Evolutionary conservation across 345 rosid genomes (phyloP).

Genomic region (Toxicodendron radicans): DNA sequence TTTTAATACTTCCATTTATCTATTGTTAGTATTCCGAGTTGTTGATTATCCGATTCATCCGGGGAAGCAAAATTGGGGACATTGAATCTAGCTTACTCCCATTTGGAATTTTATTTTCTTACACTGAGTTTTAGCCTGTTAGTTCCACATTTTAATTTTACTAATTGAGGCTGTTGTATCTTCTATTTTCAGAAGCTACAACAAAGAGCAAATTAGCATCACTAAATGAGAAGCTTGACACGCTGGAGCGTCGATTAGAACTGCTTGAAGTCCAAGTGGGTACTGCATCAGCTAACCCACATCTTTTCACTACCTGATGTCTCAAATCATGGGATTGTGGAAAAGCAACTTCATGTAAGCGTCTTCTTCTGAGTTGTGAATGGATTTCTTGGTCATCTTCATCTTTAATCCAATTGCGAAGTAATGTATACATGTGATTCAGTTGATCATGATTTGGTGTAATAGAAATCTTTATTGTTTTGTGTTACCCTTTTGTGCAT

Average conservation of each 20-base stretch:
- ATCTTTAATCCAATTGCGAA: not conserved
- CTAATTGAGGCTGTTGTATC: not conserved
- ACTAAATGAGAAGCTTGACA: slow-evolving; percentile 83
- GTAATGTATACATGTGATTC: not conserved
- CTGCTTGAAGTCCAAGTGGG: slow-evolving; percentile 91
- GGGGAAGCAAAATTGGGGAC: too few species aligned
- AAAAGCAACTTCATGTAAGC: slow-evolving; percentile 10
- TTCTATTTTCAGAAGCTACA: slow-evolving; percentile 58
- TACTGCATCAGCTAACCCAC: slow-evolving; percentile 81
- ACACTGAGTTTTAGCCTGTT: too few species aligned
- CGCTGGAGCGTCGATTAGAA: slow-evolving; percentile 83
- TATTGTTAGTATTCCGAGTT: too few species aligned
- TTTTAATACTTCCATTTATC: too few species aligned
- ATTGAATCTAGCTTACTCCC: too few species aligned
- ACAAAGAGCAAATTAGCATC: slow-evolving; percentile 86
- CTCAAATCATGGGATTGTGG: not conserved
- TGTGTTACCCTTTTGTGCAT: not conserved
- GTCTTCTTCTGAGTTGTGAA: not conserved
- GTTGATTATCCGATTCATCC: too few species aligned
- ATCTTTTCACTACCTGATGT: slow-evolving; percentile 67
- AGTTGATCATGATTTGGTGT: not conserved
- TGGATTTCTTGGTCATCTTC: not conserved
- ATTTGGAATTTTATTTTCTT: too few species aligned
- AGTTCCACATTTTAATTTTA: not conserved
- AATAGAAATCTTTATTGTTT: not conserved